Percentiles rank a stretch among this genome's conserved stretches.
Conservation (phyloP, 352 stramenopile species). For the Phytophthora foliorum region DNA sequence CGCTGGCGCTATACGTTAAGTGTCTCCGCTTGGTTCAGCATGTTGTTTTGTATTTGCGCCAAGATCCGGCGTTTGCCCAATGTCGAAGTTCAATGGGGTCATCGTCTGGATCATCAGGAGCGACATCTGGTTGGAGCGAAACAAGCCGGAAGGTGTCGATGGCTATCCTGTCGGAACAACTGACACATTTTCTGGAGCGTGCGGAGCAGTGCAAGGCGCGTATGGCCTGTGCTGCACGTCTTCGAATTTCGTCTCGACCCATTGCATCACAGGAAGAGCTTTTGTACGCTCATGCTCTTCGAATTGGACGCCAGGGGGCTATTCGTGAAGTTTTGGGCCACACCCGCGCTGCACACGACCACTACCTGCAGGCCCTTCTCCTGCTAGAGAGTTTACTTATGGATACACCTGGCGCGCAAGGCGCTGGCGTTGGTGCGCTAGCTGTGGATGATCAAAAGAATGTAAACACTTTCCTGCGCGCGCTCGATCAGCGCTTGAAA, state of each 20-base stretch:
- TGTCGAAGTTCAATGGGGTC: slow-evolving; percentile 30
- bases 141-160: slow-evolving; percentile 70
- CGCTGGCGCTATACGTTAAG: slow-evolving; percentile 74
- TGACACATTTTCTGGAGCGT: slow-evolving; percentile 70
- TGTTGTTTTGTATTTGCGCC: slow-evolving; percentile 67
- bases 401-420: slow-evolving; percentile 38
- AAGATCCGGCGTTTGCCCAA: slow-evolving; percentile 48
- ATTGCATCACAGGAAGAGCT: slow-evolving; percentile 68
- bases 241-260: slow-evolving; percentile 8
- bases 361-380: slow-evolving; percentile 69
- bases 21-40: slow-evolving; percentile 75
- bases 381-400: slow-evolving; percentile 72
- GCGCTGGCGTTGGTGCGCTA: slow-evolving; percentile 14
- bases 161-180: slow-evolving; percentile 65
- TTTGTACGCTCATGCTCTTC: slow-evolving; percentile 70
- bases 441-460: slow-evolving; percentile 65
- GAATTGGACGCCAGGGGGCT: slow-evolving; percentile 67
- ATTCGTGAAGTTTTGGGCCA: slow-evolving; percentile 81
- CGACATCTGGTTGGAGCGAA: slow-evolving; percentile 42
- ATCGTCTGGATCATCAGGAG: slow-evolving; percentile 21
- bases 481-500: slow-evolving; percentile 61
- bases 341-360: slow-evolving; percentile 57
- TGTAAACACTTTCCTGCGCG: slow-evolving; percentile 56
- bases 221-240: slow-evolving; percentile 43
- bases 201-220: slow-evolving; percentile 72